A percentile compares a stretch with the other conserved stretches of the same genome.
Conservation (phyloP, 495 filamentous ascomycete species). For the Baudoinia panamericana region DNA sequence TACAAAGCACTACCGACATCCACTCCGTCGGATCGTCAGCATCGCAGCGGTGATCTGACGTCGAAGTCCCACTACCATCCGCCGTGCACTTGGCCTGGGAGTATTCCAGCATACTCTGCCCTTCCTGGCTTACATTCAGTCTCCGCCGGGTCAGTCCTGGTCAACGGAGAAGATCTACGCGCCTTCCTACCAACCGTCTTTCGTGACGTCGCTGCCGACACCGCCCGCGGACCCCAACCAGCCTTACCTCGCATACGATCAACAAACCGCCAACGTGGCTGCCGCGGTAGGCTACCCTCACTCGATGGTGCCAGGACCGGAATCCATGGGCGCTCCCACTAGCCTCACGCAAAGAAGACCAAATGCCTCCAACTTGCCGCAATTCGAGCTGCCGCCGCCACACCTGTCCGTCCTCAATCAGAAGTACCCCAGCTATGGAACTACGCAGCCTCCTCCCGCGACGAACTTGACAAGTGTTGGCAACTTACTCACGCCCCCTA, state of each 20-base stretch:
- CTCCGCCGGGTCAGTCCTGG: conserved; percentile 14
- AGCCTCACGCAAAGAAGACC: conserved; percentile 32
- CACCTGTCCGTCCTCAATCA: conserved; percentile 22
- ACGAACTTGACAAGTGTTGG: conserved; percentile 39
- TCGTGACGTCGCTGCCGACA: conserved; percentile 11
- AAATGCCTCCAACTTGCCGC: conserved; percentile 28
- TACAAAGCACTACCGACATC: conserved; percentile 20
- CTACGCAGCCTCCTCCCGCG: conserved; percentile 33
- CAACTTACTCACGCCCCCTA: conserved; percentile 50
- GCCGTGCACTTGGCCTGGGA: conserved; percentile 5
- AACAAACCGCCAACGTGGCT: conserved; percentile 32
- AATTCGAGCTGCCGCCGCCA: conserved; percentile 31
- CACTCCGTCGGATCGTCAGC: conserved; percentile 13
- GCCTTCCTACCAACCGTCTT: conserved; percentile 5
- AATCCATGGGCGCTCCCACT: conserved; percentile 29
- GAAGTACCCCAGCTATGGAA: conserved; percentile 37
- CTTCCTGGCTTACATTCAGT: conserved; percentile 18
- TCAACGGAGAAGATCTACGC: conserved; percentile 10
- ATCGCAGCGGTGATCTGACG: conserved; percentile 3
- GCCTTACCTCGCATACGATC: conserved; percentile 10
- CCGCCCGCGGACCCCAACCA: conserved; percentile 12
- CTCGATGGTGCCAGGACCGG: conserved; percentile 32
- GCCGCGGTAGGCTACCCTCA: conserved; percentile 30
- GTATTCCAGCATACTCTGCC: conserved; percentile 8
- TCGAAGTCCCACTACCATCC: conserved; percentile 10